Base-by-base conservation (phyloP, 352 stramenopile species). In the Albugo laibachii region DNA sequence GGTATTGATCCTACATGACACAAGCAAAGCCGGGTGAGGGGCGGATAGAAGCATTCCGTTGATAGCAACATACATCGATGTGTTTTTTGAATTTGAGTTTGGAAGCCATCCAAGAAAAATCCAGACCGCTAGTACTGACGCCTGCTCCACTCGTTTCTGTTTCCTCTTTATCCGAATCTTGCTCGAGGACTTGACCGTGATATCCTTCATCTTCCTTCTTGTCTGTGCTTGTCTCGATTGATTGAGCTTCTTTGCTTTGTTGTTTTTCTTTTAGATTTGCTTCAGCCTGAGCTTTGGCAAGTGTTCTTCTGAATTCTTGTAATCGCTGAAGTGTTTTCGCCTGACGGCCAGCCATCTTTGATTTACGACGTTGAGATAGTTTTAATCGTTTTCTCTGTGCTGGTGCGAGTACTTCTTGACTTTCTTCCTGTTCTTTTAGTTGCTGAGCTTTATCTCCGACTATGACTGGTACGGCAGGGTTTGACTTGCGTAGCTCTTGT, bases 1-100 rank as follows among this genome's bases (percentile, higher is more conserved):
- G 70, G 47, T 83, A 85, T 62, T 83, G 68, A 21, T 87, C 75
- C 74, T 87, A 45, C 16, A 50, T 39, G 0, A 57, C 36, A 35
- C 36, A 46, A 31, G 24, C 24, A 31, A 31, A 31, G 3, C 8
- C 8, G 8, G 24, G 24, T 31, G 24, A 8, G 3, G 24, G 8
- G 24, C 8, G 24, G 24, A 31, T 10, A 31, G 3, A 31, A 3
- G 3, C 8, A 8, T 10, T 31, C 24, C 24, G 8, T 31, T 31
- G 3, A 31, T 8, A 31, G n/a, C n/a, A 31, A 56, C 54, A 36
- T 68, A 88, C 79, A 50, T 92, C 80, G 27, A 89, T 86, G 55
- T 92, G 80, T 44, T 88, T 88, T 52, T 81, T 84, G 57, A 89
- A 89, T 60, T 85, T 85, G 41, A 92, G 67, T 56, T 89, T 84